A percentile compares a stretch with the other conserved stretches of the same genome.
These are phyloP conservation scores for Podaxis sp. DNA, from an alignment of 768 basidiomycete genomes.

Conservation along the genomic window DNA sequence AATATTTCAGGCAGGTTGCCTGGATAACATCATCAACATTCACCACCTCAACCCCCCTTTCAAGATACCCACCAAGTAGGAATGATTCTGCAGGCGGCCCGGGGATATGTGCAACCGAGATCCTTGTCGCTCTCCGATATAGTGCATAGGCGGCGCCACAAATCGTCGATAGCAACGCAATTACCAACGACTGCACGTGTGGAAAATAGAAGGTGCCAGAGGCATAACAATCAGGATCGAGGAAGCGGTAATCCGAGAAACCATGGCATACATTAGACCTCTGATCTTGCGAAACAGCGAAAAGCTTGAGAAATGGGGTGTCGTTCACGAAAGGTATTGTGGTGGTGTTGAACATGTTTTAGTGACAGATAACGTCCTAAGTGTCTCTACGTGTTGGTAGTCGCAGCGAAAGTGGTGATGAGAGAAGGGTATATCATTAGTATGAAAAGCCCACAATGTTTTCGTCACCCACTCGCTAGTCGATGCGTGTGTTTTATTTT, in stretches of 20 bases:
- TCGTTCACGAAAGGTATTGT: neutral
- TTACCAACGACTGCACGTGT: slow-evolving; percentile 14
- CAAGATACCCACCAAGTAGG: slow-evolving; percentile 36
- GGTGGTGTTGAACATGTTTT: slow-evolving; percentile 4
- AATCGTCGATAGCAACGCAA: slow-evolving; percentile 19
- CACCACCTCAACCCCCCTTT: neutral
- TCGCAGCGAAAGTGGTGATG: neutral
- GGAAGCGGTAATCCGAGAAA: neutral
- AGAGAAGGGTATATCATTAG: neutral
- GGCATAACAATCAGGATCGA: neutral
- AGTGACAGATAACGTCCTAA: neutral
- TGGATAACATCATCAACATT: slow-evolving; percentile 20
- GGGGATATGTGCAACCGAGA: slow-evolving; percentile 44
- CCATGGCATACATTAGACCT: slow-evolving; percentile 2
- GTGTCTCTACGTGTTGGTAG: neutral
- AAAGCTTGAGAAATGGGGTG: neutral
- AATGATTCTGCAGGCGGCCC: slow-evolving; percentile 52
- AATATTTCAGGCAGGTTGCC: slow-evolving; percentile 51
- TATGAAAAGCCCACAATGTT: neutral
- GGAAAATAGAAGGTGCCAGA: neutral
- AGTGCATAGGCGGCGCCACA: slow-evolving; percentile 25
- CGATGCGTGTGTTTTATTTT: neutral
- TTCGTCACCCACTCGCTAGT: neutral
- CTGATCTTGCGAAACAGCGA: slow-evolving; percentile 6
- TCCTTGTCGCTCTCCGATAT: slow-evolving; percentile 36